Conservation (phyloP, 148 eudicot species). For the Rhododendron molle region DNA sequence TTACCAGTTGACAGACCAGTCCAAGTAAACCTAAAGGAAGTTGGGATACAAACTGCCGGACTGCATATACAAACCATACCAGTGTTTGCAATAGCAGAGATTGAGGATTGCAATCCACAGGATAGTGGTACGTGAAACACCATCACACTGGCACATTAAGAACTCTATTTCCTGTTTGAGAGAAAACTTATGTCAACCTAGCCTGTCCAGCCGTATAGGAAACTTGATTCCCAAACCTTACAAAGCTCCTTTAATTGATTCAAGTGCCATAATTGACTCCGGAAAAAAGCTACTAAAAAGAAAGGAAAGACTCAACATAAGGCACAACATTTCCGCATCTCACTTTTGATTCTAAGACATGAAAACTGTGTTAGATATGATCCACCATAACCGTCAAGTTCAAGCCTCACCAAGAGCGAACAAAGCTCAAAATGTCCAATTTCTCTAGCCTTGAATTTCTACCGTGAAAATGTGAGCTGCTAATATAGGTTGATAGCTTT, state of each 20-base stretch:
- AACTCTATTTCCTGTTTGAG: neutral
- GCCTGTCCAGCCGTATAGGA: neutral
- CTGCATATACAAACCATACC: neutral
- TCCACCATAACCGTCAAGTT: neutral
- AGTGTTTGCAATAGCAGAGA: neutral
- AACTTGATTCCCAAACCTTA: neutral
- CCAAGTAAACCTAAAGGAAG: neutral
- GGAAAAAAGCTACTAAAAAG: neutral
- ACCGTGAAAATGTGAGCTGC: neutral
- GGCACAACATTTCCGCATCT: neutral
- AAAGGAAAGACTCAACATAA: neutral
- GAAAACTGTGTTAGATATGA: neutral
- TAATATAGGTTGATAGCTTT: neutral
- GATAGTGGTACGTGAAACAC: neutral
- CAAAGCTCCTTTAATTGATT: neutral
- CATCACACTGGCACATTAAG: neutral
- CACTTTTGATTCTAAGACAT: neutral
- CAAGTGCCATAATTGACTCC: neutral
- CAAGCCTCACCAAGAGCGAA: neutral
- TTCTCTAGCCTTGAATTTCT: neutral
- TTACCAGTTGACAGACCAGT: neutral
- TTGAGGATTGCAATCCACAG: neutral
- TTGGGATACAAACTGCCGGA: neutral
- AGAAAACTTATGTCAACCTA: neutral
- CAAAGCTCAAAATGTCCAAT: neutral